phyloP scores from a whole-genome alignment of 2,329 filamentous ascomycete species.

The Claviceps quebecensis region DNA sequence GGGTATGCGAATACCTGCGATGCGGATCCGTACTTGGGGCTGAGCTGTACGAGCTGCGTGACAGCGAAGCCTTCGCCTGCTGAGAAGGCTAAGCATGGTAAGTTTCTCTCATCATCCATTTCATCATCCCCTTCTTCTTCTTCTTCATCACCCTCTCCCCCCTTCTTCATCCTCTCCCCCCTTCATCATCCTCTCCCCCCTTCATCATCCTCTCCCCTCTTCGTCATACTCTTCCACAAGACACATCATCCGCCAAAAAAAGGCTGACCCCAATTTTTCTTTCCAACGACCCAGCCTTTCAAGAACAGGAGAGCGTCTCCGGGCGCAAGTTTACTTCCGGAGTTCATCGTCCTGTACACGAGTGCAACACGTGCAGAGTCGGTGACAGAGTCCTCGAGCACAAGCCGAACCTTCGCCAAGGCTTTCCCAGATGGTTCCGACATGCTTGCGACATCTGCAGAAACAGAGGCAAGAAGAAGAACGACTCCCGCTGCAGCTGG shows the following conservation, averaged over 20 bases:
- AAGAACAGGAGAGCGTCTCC: background rate
- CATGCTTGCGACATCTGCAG: constrained; percentile 13
- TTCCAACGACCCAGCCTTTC: background rate
- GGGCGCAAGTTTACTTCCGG: too few relatives aligned
- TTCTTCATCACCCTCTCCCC: too few relatives aligned
- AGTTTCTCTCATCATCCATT: background rate
- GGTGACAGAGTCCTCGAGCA: background rate
- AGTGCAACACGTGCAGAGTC: background rate
- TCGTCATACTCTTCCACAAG: too few relatives aligned
- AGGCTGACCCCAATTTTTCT: too few relatives aligned
- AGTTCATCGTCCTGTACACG: background rate
- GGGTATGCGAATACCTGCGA: constrained; percentile 8
- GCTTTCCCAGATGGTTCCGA: constrained; percentile 11
- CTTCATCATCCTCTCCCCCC: too few relatives aligned
- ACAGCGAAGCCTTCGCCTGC: constrained; percentile 1
- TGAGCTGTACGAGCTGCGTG: constrained; percentile 10
- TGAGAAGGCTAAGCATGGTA: constrained; percentile 4
- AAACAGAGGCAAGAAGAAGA: constrained; percentile 4
- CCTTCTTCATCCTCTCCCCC: too few relatives aligned
- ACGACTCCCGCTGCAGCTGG: constrained; percentile 11
- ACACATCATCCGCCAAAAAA: too few relatives aligned
- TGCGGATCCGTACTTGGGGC: constrained; percentile 10
- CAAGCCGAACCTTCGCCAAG: constrained; percentile 9
- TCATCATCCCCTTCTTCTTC: background rate
- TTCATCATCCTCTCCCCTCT: too few relatives aligned